These are phyloP conservation scores for Herpetomonas samuelpessoai DNA, from an alignment of 208 protist genomes.

Conservation along the genomic window DNA sequence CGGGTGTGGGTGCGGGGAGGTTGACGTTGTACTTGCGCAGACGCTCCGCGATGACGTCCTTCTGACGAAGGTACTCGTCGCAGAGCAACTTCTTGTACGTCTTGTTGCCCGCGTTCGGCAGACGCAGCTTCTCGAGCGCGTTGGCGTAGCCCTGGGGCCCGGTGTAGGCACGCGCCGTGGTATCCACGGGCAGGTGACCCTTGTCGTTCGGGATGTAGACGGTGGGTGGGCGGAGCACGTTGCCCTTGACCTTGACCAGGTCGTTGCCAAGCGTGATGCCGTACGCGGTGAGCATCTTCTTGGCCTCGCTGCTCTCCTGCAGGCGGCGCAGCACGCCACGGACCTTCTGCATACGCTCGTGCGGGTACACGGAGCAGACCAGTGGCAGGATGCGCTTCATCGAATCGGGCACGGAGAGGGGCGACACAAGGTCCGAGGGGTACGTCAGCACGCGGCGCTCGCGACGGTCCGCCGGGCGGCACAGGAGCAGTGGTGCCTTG, in stretches of 20 bases:
- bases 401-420: constrained; percentile 22
- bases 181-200: constrained; percentile 20
- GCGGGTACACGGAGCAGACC: constrained; percentile 53
- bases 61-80: constrained; percentile 25
- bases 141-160: constrained; percentile 49
- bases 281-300: constrained; percentile 31
- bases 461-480: constrained; percentile 12
- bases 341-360: constrained; percentile 30
- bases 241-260: constrained; percentile 18
- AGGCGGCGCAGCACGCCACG: constrained; percentile 19
- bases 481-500: constrained; percentile 20
- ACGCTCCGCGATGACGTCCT: constrained; percentile 3
- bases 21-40: constrained; percentile 36
- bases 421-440: constrained; percentile 41
- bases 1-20: constrained; percentile 12
- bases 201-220: constrained; percentile 38
- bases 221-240: constrained; percentile 30
- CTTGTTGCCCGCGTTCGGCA: constrained; percentile 13
- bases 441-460: constrained; percentile 18
- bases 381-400: constrained; percentile 33
- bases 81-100: constrained; percentile 25
- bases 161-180: constrained; percentile 19
- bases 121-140: constrained; percentile 22
- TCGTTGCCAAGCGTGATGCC: constrained; percentile 29
- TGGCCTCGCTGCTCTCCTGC: constrained; percentile 6